phyloP scores from a whole-genome alignment of 2,329 filamentous ascomycete species.

The Cladosporium sp. region DNA sequence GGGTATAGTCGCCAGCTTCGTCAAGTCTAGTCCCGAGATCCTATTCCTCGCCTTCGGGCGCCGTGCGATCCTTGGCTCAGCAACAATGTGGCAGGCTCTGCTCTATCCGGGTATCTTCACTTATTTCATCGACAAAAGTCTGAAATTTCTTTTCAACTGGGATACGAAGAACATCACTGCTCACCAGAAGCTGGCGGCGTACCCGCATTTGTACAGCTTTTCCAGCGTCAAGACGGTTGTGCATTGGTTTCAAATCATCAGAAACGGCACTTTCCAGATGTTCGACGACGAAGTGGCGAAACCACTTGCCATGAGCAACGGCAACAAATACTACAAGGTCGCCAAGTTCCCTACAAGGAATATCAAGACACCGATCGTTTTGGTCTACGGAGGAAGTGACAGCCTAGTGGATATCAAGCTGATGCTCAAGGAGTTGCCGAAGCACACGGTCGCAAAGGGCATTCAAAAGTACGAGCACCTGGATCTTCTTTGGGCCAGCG shows the following conservation, averaged over 20 bases:
- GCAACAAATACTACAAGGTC: slow-evolving; percentile 86
- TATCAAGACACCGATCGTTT: slow-evolving; percentile 89
- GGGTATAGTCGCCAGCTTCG: slow-evolving; percentile 82
- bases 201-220: slow-evolving; percentile 93
- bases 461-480: slow-evolving; percentile 93
- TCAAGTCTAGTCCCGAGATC: slow-evolving; percentile 88
- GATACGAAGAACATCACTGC: slow-evolving; percentile 72
- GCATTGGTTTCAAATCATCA: slow-evolving; percentile 99
- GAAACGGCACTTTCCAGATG: slow-evolving; percentile 95
- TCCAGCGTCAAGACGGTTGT: slow-evolving; percentile 96
- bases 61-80: slow-evolving; percentile 81
- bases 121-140: slow-evolving; percentile 72
- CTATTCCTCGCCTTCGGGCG: slow-evolving; percentile 89
- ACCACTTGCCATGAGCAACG: slow-evolving; percentile 62
- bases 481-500: slow-evolving; percentile 89
- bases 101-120: slow-evolving; percentile 92
- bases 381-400: slow-evolving; percentile 90
- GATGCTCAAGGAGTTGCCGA: slow-evolving; percentile 83
- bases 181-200: slow-evolving; percentile 88
- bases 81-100: slow-evolving; percentile 95
- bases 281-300: slow-evolving; percentile 90
- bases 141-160: slow-evolving; percentile 88
- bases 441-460: slow-evolving; percentile 76
- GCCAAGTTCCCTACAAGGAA: slow-evolving; percentile 94
- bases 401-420: slow-evolving; percentile 88